phyloP scores from a whole-genome alignment of 1,284 basidiomycete species.

The Acaromyces ingoldii region DNA sequence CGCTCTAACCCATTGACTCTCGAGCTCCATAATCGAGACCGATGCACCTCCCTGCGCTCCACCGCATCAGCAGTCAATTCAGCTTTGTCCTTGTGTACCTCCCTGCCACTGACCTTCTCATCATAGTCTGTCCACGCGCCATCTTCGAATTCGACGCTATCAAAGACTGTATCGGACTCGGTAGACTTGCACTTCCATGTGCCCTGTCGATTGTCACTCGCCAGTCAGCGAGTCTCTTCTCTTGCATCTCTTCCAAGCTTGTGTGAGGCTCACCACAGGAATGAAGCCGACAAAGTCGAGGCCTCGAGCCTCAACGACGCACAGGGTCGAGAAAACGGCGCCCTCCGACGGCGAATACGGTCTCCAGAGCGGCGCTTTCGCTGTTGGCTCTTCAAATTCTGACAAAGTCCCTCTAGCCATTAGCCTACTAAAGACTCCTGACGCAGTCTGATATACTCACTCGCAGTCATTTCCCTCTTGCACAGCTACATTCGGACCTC shows the following conservation, averaged over 20 bases:
- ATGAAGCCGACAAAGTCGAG: slow-evolving; percentile 34
- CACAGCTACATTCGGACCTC: slow-evolving; percentile 19
- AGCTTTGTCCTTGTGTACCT: neutral
- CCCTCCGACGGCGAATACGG: slow-evolving; percentile 19
- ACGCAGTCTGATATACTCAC: slow-evolving; percentile 14
- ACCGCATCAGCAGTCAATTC: neutral
- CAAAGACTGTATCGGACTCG: slow-evolving; percentile 32
- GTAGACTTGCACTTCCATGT: slow-evolving; percentile 34
- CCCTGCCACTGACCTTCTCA: slow-evolving; percentile 27
- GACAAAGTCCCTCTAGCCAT: neutral
- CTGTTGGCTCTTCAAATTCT: slow-evolving; percentile 41
- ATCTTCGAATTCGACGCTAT: slow-evolving; percentile 43
- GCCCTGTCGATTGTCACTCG: too few relatives aligned
- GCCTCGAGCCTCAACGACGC: slow-evolving; percentile 44
- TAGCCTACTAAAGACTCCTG: neutral
- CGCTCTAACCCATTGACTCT: slow-evolving; percentile 14
- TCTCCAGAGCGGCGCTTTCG: slow-evolving; percentile 32
- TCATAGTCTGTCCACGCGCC: slow-evolving; percentile 51
- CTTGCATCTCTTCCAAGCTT: too few relatives aligned
- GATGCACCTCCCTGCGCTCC: slow-evolving; percentile 26
- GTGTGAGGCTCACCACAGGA: slow-evolving; percentile 18
- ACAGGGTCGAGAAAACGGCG: slow-evolving; percentile 34
- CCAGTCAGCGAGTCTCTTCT: too few relatives aligned
- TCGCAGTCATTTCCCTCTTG: slow-evolving; percentile 33
- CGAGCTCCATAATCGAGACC: slow-evolving; percentile 42